These are phyloP conservation scores for Rhodomyrtus psidioides DNA, from an alignment of 441 rosid species.

Conservation along the genomic window DNA sequence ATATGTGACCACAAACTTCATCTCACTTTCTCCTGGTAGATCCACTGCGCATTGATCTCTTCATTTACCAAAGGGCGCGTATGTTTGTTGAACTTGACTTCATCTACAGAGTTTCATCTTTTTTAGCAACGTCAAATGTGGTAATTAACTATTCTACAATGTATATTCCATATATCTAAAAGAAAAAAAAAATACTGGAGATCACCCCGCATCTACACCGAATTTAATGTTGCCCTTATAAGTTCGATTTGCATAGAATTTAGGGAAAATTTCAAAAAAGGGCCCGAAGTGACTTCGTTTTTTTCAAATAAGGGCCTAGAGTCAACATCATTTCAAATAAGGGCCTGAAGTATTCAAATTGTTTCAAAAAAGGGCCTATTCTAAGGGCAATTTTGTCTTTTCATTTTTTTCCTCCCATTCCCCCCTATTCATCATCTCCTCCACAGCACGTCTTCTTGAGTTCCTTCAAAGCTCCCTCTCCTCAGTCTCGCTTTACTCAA, in stretches of 20 bases:
- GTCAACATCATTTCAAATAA: too few species aligned
- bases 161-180: background rate
- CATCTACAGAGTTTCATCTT: background rate
- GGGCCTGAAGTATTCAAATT: too few species aligned
- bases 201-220: background rate
- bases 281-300: too few species aligned
- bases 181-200: background rate
- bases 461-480: too few species aligned
- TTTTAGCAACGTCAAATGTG: background rate
- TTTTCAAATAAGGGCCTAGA: too few species aligned
- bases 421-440: too few species aligned
- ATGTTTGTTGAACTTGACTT: background rate
- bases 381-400: background rate
- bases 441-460: too few species aligned
- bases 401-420: too few species aligned
- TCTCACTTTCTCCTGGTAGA: background rate
- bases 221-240: background rate
- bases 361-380: too few species aligned
- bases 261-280: background rate
- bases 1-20: background rate
- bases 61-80: background rate
- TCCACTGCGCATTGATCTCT: background rate
- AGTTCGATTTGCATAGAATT: background rate
- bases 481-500: too few species aligned
- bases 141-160: background rate